Evolutionary conservation across 2,329 filamentous ascomycete species (phyloP).

Genomic region (Stachybotrys elegans): DNA sequence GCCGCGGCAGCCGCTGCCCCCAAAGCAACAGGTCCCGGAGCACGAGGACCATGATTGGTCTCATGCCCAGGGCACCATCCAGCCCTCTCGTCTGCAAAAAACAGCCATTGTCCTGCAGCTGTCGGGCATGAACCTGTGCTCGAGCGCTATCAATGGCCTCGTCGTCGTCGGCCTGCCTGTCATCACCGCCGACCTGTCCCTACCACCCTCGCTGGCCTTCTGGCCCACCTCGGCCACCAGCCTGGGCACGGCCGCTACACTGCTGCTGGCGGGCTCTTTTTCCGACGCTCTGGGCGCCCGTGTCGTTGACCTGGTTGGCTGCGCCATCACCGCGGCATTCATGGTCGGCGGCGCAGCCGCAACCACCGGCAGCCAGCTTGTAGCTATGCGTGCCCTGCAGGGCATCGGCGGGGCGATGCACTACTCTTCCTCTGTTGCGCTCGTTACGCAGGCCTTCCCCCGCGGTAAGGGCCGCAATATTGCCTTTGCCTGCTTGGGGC

Average conservation of each 20-base stretch:
- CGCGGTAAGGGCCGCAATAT: constrained; percentile 31
- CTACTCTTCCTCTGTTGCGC: constrained; percentile 27
- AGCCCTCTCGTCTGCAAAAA: constrained; percentile 14
- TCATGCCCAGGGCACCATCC: too few species aligned
- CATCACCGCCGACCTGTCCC: constrained; percentile 30
- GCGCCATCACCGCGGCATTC: constrained; percentile 20
- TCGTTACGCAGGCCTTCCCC: constrained; percentile 25
- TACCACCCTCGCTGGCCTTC: constrained; percentile 26
- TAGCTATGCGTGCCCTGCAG: constrained; percentile 32
- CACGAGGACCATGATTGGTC: too few species aligned
- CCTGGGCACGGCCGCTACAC: constrained; percentile 27
- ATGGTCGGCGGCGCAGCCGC: constrained; percentile 26
- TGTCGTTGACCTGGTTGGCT: constrained; percentile 26
- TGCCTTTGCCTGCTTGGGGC: constrained; percentile 36
- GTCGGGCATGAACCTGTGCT: constrained; percentile 17
- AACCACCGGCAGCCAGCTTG: constrained; percentile 24
- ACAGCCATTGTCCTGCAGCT: constrained; percentile 15
- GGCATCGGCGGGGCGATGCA: constrained; percentile 31
- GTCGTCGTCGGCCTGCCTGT: constrained; percentile 33
- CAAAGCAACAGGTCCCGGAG: too few species aligned
- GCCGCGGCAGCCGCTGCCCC: too few species aligned
- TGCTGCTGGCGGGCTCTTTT: constrained; percentile 32
- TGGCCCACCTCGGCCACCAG: constrained; percentile 33
- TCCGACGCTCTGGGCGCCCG: constrained; percentile 31
- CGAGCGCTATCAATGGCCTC: constrained; percentile 20